Percentiles rank a stretch among this genome's conserved stretches.
Evolutionary conservation across 2,329 filamentous ascomycete genomes (phyloP).

Genomic region (Xylariaceae sp.): DNA sequence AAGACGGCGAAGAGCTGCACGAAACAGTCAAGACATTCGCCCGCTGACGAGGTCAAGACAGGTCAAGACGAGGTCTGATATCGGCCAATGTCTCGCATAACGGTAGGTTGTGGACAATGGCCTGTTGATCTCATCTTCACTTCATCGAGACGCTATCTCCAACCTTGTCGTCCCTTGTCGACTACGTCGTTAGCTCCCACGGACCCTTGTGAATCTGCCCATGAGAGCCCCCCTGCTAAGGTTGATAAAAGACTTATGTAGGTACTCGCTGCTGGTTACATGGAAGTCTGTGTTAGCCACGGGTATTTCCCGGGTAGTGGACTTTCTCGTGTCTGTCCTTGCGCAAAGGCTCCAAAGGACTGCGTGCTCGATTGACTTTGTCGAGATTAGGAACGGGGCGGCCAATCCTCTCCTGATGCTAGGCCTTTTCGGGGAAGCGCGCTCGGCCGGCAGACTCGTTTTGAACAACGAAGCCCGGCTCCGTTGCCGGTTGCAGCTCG

Average conservation of each 20-base stretch:
- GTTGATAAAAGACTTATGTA: too few relatives aligned
- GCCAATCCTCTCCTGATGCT: constrained; percentile 10
- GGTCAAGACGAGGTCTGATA: constrained; percentile 2
- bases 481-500: constrained; percentile 29
- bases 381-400: constrained; percentile 1
- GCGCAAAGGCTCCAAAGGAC: too few relatives aligned
- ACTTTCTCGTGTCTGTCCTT: too few relatives aligned
- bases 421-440: constrained; percentile 32
- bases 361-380: too few relatives aligned
- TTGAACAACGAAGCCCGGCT: constrained; percentile 31
- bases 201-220: too few relatives aligned
- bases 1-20: too few relatives aligned
- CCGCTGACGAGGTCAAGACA: background rate
- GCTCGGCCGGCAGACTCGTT: constrained; percentile 33
- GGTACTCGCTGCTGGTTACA: too few relatives aligned
- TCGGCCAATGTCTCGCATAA: background rate
- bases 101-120: too few relatives aligned
- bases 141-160: background rate
- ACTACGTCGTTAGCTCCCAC: background rate
- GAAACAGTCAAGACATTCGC: too few relatives aligned
- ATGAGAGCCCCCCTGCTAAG: too few relatives aligned
- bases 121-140: constrained; percentile 1
- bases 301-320: background rate
- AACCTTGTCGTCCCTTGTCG: constrained; percentile 6
- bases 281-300: too few relatives aligned